Evolutionary conservation across 306 rosid genomes (phyloP).

Genomic region (Cicer chorassanicum): DNA sequence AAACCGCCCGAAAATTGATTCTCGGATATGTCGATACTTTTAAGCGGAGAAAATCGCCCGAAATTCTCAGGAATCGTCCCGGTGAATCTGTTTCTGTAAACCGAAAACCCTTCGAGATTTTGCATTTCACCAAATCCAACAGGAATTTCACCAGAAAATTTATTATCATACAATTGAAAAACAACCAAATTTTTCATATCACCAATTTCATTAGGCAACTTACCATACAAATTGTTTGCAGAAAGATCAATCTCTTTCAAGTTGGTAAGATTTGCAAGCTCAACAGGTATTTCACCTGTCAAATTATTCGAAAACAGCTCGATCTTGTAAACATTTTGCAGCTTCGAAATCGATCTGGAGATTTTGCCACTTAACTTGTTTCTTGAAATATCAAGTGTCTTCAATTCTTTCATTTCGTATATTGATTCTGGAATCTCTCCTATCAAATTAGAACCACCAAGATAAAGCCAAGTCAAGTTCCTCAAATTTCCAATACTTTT

Average conservation of each 20-base stretch:
- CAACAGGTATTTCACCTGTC: slow-evolving; percentile 76
- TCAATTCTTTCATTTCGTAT: slow-evolving; percentile 64
- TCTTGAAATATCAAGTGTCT: slow-evolving; percentile 76
- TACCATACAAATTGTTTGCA: slow-evolving; percentile 62
- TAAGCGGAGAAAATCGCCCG: slow-evolving; percentile 70
- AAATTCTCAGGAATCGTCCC: slow-evolving; percentile 71
- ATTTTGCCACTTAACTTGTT: slow-evolving; percentile 77
- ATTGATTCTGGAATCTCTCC: slow-evolving; percentile 89
- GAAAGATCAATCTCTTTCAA: slow-evolving; percentile 84
- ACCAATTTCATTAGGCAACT: slow-evolving; percentile 71
- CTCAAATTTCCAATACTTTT: slow-evolving; percentile 66
- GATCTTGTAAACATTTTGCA: slow-evolving; percentile 65
- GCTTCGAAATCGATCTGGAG: slow-evolving; percentile 74
- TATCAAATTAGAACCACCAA: slow-evolving; percentile 62
- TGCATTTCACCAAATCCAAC: slow-evolving; percentile 83
- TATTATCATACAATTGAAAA: slow-evolving; percentile 77
- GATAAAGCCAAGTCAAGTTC: slow-evolving; percentile 79
- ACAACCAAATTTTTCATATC: slow-evolving; percentile 70
- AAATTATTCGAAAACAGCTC: slow-evolving; percentile 72
- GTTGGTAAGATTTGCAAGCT: slow-evolving; percentile 68
- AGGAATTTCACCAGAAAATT: slow-evolving; percentile 81
- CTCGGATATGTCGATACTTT: slow-evolving; percentile 93
- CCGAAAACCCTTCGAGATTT: slow-evolving; percentile 68
- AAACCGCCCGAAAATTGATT: slow-evolving; percentile 85
- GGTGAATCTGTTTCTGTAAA: slow-evolving; percentile 72